Base-by-base conservation (phyloP, 306 rosid genomes). In the Pachyrhizus erosus region DNA sequence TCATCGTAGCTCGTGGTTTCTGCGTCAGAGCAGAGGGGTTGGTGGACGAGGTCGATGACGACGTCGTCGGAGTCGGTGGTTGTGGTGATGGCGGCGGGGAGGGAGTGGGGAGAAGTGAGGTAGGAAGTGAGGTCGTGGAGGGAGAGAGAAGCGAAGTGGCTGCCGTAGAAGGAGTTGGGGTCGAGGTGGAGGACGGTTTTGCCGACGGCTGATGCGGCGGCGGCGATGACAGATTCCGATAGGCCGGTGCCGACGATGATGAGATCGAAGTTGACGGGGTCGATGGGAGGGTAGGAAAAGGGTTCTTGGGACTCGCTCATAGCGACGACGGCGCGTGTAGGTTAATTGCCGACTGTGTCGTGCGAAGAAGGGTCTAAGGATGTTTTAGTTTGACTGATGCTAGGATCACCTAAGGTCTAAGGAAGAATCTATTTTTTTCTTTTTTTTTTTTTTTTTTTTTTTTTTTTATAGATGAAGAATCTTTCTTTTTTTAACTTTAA, bases 181-280 rank as follows among this genome's bases (percentile, higher is more conserved):
- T 93, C 98, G 18, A 95, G 87, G 87, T 93, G 98, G 89, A 95
- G 94, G 52, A 95, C 84, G 4, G 92, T 90, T 81, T 90, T 95
- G 1, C 95, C 94, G 10, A 65, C 76, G n/a, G 89, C 84, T 7
- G 97, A 83, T 42, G 97, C 90, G 17, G 98, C 93, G 0, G 98
- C 96, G 29, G 98, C 90, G 5, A 91, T 79, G 29, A 93, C 33
- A 31, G 98, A 91, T 87, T 87, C 88, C 2, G 90, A 45, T 0
- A 93, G 77, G 61, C 96, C 96, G 2, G 97, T 95, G 81, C 98
- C 99, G 58, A 95, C 73, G 77, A 91, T 86, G 33, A 95, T 88
- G 27, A 95, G 91, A 72, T 95, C 94, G 42, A 93, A 91, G 72
- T 80, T 82, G 54, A 79, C 80, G 45, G 97, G 99, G n/a, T 95